A percentile compares a stretch with the other conserved stretches of the same genome.
Evolutionary conservation across 2,329 filamentous ascomycete genomes (phyloP).

Genomic region (Cytospora mali): DNA sequence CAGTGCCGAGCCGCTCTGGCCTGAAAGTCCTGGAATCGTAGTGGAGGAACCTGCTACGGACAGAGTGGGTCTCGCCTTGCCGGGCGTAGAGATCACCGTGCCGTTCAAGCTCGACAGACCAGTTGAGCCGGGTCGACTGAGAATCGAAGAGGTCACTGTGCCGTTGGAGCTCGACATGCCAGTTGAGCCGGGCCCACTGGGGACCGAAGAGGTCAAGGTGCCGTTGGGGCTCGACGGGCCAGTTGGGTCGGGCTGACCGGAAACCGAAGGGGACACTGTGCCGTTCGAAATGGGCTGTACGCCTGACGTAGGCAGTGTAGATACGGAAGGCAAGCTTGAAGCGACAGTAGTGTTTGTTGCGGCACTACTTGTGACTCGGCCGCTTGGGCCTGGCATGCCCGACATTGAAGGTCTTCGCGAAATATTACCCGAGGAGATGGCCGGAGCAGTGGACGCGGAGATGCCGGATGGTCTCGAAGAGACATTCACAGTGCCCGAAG

Average conservation of each 20-base stretch:
- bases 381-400: no score
- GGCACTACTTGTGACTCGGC: no score
- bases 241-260: background rate
- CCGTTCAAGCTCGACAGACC: background rate
- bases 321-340: background rate
- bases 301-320: background rate
- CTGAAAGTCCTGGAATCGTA: background rate
- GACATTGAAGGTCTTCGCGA: background rate
- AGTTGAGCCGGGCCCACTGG: background rate
- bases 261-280: background rate
- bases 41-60: background rate
- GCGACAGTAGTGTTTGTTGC: background rate
- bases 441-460: background rate
- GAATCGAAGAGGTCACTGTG: background rate
- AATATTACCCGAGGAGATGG: background rate
- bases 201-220: background rate
- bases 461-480: background rate
- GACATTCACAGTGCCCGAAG: background rate
- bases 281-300: background rate
- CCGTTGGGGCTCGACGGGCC: background rate
- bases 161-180: background rate
- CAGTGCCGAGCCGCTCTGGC: background rate
- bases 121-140: background rate
- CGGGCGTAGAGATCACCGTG: background rate
- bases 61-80: background rate